Base-by-base conservation (phyloP, 495 filamentous ascomycete species). In the Aspergillus olivimuriae region DNA sequence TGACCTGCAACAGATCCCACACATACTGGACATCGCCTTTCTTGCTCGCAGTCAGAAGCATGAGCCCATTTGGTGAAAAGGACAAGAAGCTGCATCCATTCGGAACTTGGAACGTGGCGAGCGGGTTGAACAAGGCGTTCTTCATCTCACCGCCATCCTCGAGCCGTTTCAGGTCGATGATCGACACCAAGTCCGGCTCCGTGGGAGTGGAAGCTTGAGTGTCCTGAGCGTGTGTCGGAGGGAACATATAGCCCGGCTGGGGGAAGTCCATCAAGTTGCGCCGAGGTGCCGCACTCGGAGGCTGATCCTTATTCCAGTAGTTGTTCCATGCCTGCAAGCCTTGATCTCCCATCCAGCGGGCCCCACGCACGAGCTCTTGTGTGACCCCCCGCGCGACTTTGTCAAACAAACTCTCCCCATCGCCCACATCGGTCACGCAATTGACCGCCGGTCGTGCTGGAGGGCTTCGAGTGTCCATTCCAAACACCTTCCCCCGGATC, bases 21-120 rank as follows among this genome's bases (percentile, higher is more conserved):
- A 96, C 80, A 46, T 84, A 86, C 60, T 94, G 82, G 4, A 92
- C 78, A 55, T 98, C 92, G 8, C 92, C 92, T 51, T 95, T 96
- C 52, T 77, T 84, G 60, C 85, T 96, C 14, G 86, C 90, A 1
- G 87, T 97, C 47, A 98, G 78, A 8, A 98, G 69, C 57, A 80
- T 78, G 2, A 95, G 64, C 2, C 91, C 91, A 34, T 78, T 84
- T 0, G 92, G 90, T 34, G 89, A 82, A 41, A 98, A 86, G 0
- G 90, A 94, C 16, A 98, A 62, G 56, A 86, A 90, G 60, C 92
- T 96, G 62, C 89, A 95, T 17, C 92, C 92, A 38, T 84, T 77
- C 6, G 84, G 83, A 4, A 86, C 72, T 16, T 80, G 77, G 51
- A 97, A 95, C 1, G 88, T 91, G 5, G 86, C 82, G 34, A 89